Evolutionary conservation across 192 early-diverging fungal species (phyloP), one percentile per base, ranked within the genome.

Genomic region (Backusella mclennaniae): DNA sequence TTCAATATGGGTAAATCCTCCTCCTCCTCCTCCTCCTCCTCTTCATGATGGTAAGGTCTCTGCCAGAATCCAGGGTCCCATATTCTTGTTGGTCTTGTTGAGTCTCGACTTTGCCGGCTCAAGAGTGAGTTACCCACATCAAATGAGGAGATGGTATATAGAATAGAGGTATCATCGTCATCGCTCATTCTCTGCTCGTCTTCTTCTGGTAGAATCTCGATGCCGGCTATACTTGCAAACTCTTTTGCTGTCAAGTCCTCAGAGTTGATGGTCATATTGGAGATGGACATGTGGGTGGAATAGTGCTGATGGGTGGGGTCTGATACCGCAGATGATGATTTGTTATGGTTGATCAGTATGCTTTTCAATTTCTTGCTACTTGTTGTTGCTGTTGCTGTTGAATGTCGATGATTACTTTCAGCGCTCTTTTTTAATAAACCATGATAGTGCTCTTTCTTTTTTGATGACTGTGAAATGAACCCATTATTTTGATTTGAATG

Each of bases 191-290:
- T 69, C 68, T 36, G 35, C 38, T 33, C 23, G 21, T 36, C 29
- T 42, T 68, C 39, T 4, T 79, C 78, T 29, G 73, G 33, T 14
- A 79, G 29, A 17, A 79, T 79, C 1, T 31, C 31, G 49, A 79
- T 79, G 2, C 78, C 78, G 8, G 74, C 74, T 23, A 79, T 71
- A 67, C 75, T 74, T 19, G 78, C 78, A 72, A 79, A 79, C 46
- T 79, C 73, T 19, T 74, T 74, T 33, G 78, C 78, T 12, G 78
- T 79, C 23, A 79, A 31, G 63, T 79, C 68, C 11, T 76, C 78
- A 21, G 78, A 79, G 31, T 79, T 74, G 1, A 73, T 44, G 0
- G 73, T 79, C 14, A 76, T 26, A 38, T 79, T 79, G 11, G 78
- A 75, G 11, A 49, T 17, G 9, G 53, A 59, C 0, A 59, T 6